Evolutionary conservation across 2,329 filamentous ascomycete species (phyloP).

Genomic region (Neobulgaria alba): DNA sequence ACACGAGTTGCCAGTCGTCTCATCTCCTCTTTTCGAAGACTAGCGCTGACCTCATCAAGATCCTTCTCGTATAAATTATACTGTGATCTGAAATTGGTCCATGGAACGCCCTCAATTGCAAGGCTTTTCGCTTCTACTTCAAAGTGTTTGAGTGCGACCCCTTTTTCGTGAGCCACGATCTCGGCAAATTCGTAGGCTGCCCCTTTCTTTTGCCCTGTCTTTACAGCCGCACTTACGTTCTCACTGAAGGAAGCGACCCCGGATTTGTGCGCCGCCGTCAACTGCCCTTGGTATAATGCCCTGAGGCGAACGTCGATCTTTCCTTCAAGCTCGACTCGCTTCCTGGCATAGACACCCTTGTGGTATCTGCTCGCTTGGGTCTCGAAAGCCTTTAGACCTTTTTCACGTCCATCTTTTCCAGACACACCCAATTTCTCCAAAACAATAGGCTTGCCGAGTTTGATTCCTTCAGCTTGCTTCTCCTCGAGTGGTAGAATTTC

Average conservation of each 20-base stretch:
- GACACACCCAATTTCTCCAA: slow-evolving; percentile 65
- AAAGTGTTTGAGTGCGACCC: slow-evolving; percentile 65
- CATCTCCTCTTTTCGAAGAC: slow-evolving; percentile 92
- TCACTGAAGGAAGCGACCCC: slow-evolving; percentile 80
- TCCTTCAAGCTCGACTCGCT: slow-evolving; percentile 72
- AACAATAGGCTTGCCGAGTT: slow-evolving; percentile 64
- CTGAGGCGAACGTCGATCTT: slow-evolving; percentile 89
- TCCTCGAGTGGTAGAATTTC: slow-evolving; percentile 79
- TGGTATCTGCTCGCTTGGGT: slow-evolving; percentile 88
- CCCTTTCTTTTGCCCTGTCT: slow-evolving; percentile 85
- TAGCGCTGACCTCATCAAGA: slow-evolving; percentile 76
- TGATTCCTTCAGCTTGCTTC: slow-evolving; percentile 65
- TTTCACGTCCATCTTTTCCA: slow-evolving; percentile 63
- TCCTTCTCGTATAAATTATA: slow-evolving; percentile 78
- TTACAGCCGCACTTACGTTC: slow-evolving; percentile 78
- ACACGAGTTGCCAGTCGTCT: slow-evolving; percentile 80
- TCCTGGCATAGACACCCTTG: slow-evolving; percentile 86
- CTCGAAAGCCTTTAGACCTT: slow-evolving; percentile 77
- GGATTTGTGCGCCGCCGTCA: slow-evolving; percentile 80
- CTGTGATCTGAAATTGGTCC: slow-evolving; percentile 82
- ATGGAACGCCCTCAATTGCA: slow-evolving; percentile 68
- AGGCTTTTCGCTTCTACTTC: slow-evolving; percentile 66
- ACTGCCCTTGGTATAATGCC: slow-evolving; percentile 77
- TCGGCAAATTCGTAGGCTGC: slow-evolving; percentile 89
- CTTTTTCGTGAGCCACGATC: slow-evolving; percentile 79